Percentiles rank a stretch among this genome's conserved stretches.
Conservation (phyloP, 2,329 filamentous ascomycete genomes). For the Rhynchosporium agropyri region DNA sequence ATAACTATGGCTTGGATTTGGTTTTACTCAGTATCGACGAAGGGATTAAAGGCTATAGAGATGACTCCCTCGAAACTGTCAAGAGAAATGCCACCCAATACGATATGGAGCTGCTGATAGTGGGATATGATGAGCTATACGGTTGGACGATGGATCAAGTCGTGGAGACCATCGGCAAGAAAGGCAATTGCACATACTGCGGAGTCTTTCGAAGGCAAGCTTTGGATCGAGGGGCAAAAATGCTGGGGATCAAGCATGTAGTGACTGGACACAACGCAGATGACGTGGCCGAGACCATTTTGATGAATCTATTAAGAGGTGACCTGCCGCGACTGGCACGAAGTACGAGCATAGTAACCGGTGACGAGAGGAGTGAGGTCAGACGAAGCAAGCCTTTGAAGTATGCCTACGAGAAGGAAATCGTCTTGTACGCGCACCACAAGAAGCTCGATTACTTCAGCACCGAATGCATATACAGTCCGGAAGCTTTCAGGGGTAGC, state of each 20-base stretch:
- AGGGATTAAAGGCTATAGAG: conserved; percentile 94
- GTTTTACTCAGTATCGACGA: conserved; percentile 92
- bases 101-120: conserved; percentile 85
- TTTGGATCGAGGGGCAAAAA: conserved; percentile 86
- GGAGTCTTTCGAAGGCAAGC: conserved; percentile 95
- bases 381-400: conserved; percentile 96
- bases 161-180: conserved; percentile 93
- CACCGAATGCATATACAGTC: conserved; percentile 97
- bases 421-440: conserved; percentile 95
- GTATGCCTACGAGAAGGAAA: conserved; percentile 99
- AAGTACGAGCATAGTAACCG: conserved; percentile 88
- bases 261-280: conserved; percentile 98
- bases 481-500: conserved; percentile 92
- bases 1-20: conserved; percentile 83
- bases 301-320: conserved; percentile 94
- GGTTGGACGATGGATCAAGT: conserved; percentile 99
- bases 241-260: conserved; percentile 85
- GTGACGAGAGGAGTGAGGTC: conserved; percentile 77
- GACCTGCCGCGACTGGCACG: conserved; percentile 85
- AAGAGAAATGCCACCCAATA: conserved; percentile 93
- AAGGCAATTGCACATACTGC: conserved; percentile 98
- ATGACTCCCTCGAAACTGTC: conserved; percentile 94
- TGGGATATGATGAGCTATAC: conserved; percentile 92
- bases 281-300: conserved; percentile 92
- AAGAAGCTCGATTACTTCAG: conserved; percentile 97